Evolutionary conservation across 148 eudicot species (phyloP), one percentile per base, ranked within the genome.

Genomic region (Silene uniflora): DNA sequence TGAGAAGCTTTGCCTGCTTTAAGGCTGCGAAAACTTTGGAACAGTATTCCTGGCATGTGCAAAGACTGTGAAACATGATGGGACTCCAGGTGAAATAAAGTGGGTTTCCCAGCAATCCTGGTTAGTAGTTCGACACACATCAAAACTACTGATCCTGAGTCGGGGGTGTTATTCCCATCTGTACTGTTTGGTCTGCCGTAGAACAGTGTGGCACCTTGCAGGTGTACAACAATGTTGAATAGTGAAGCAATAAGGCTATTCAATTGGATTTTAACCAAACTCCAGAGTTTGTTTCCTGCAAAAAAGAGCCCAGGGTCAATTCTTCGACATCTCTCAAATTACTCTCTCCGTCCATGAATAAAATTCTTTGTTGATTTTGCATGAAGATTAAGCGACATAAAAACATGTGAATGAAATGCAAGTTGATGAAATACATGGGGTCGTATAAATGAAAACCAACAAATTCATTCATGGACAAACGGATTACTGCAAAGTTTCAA

Each of bases 91-190:
- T 83, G 88, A 80, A 83, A 89, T 67, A 85, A 65, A 71, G 88
- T 77, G 75, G 86, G 89, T 83, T 90, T 94, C 32, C 93, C 93
- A 68, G 81, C 83, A 73, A 94, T 80, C 82, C 82, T 88, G 73
- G 90, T 85, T 71, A 94, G 75, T 42, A 90, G 85, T 69, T 90
- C 93, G 71, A 92, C 87, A 78, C 91, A 91, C 98, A 94, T 94
- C 71, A 89, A 91, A 78, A 80, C 78, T 8, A 90, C 87, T 18
- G 97, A 86, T 61, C 98, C 98, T 27, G 92, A 79, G 85, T 94
- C 96, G 49, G 98, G 96, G 78, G 66, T 69, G 16, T 75, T 61
- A 83, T 72, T 69, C 62, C 71, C 69, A 60, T 76, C 71, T 71
- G 17, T 23, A 49, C 44, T 47, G 64, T 69, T 73, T 54, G 67